Base-by-base conservation (phyloP, 2,329 filamentous ascomycete species). In the Byssochlamys sp. region DNA sequence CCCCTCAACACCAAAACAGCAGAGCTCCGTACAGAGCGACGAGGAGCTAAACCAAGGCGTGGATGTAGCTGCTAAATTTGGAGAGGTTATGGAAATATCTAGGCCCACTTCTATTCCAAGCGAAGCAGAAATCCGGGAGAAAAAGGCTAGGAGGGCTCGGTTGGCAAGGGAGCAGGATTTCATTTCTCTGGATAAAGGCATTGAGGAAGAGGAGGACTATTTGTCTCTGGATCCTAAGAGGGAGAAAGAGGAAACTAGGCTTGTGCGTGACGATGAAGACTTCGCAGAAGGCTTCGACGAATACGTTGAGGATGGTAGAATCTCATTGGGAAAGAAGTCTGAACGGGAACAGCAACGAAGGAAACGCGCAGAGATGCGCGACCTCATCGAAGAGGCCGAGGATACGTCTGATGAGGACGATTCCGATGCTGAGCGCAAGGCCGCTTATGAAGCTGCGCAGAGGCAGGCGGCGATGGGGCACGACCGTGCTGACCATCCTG, bases 251-350 rank as follows among this genome's bases (percentile, higher is more conserved):
- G 82, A 91, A 60, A 88, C 87, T 4, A 82, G 92, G 1, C 80
- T 97, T 1, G 82, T 91, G 4, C 83, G 81, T 49, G 91, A 96
- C 33, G 92, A 97, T 65, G 92, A 97, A 69, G 90, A 97, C 67
- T 81, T 96, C 0, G 89, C 89, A 39, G 94, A 97, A 74, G 91
- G 91, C 0, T 97, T 95, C 65, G 92, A 97, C 59, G 87, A 92
- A 56, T 96, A 89, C 65, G 89, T 94, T 7, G 89, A 94, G 48
- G 90, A 96, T 68, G 90, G 89, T 7, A 84, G 84, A 6, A 83
- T 96, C 9, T 83, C 89, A 1, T 78, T 96, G 0, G 90, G 91
- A 33, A 84, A 81, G 60, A 89, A 88, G 60, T 90, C 90, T 0
- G 89, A 94, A 72, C 84, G 82, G 24, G 89, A 90, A 63, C 86